Evolutionary conservation across 2,329 filamentous ascomycete species (phyloP).

Genomic region (Diaporthe velutina): DNA sequence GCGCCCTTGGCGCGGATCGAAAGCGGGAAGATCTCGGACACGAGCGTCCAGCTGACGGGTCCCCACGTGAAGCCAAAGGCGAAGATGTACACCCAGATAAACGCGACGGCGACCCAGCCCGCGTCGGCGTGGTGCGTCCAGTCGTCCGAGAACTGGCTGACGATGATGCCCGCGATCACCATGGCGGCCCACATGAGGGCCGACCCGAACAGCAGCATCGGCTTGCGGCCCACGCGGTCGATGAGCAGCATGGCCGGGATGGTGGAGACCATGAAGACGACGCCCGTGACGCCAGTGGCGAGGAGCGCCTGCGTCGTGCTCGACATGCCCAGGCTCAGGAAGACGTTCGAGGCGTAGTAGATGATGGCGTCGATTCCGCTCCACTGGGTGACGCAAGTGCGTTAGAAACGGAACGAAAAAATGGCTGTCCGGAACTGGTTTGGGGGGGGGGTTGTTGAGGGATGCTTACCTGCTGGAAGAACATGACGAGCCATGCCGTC

Average conservation of each 20-base stretch:
- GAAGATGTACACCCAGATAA: slow-evolving; percentile 48
- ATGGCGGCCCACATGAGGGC: slow-evolving; percentile 54
- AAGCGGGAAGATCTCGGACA: slow-evolving; percentile 55
- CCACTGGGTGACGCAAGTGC: background rate
- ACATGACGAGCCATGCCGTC: slow-evolving; percentile 60
- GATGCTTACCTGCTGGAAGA: slow-evolving; percentile 55
- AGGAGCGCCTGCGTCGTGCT: slow-evolving; percentile 49
- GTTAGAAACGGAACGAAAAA: background rate
- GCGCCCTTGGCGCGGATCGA: slow-evolving; percentile 54
- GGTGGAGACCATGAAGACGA: slow-evolving; percentile 49
- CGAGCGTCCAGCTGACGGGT: slow-evolving; percentile 50
- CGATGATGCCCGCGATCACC: slow-evolving; percentile 56
- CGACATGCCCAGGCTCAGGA: slow-evolving; percentile 38
- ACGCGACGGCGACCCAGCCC: slow-evolving; percentile 54
- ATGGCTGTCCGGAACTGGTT: slow-evolving; percentile 42
- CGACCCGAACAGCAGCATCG: slow-evolving; percentile 53
- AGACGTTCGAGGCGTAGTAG: slow-evolving; percentile 39
- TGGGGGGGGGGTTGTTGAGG: fast-evolving
- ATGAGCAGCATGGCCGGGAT: slow-evolving; percentile 49
- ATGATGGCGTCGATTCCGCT: slow-evolving; percentile 34
- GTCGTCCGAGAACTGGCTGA: slow-evolving; percentile 52
- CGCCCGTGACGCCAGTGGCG: slow-evolving; percentile 51
- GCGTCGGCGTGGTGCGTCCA: slow-evolving; percentile 52
- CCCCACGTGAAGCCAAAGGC: slow-evolving; percentile 49
- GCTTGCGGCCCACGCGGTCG: slow-evolving; percentile 56